Evolutionary conservation across 805 yeast genomes (phyloP), one percentile per base, ranked within the genome.

Genomic region (Pichia manshurica): DNA sequence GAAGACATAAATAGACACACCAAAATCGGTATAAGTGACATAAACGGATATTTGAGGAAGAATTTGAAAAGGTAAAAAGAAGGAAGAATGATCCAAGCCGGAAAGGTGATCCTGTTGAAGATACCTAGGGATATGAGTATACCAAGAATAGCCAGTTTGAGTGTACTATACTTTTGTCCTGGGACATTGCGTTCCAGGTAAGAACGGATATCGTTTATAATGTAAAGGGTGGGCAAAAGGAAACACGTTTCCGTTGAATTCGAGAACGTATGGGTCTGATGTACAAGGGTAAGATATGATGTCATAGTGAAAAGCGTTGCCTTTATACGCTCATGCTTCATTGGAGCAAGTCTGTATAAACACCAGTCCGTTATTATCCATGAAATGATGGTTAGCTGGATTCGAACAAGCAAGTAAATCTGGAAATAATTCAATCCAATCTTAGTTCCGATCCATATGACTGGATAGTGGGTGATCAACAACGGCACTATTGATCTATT

Each of bases 201-300:
- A 25, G 48, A 49, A 45, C 69, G 55, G 19, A 60, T 42, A 36
- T 58, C 56, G 28, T 69, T 74, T 35, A 84, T 71, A 28, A 81
- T 61, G 49, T 73, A 75, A 6, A 85, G 58, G 15, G 72, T 61
- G 54, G 76, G 61, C 19, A 82, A 55, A 9, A 84, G 67, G 37
- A 84, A 60, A 47, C 67, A 62, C 34, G 86, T 84, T 62, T 93
- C 99, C 1, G 87, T 59, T 20, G 89, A 78, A 61, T 93, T 93
- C n/a, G 96, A 86, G 57, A 93, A 86, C 0, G 95, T 81, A 60
- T 89, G 97, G 0, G 87, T 72, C 60, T 93, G 98, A 57, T 82
- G 82, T 0, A 82, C 78, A 69, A 87, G 72, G 0, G 95, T 82
- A 29, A 88, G 74, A 59, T 86, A 91, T 5, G 79, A 74, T 1